A percentile compares a stretch with the other conserved stretches of the same genome.
phyloP scores from a whole-genome alignment of 2,329 filamentous ascomycete genomes.

The Colletotrichum lupini region DNA sequence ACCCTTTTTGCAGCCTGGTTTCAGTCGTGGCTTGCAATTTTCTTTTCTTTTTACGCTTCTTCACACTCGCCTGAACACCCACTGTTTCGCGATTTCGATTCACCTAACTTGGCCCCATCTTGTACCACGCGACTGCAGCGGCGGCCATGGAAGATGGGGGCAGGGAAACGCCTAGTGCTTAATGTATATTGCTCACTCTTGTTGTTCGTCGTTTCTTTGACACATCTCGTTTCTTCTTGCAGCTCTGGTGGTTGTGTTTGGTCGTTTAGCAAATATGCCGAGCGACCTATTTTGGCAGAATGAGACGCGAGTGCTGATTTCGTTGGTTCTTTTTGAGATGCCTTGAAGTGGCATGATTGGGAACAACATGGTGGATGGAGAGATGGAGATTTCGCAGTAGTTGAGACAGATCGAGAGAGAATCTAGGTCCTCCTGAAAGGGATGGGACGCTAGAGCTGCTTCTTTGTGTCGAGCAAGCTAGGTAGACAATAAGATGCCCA shows the following conservation, averaged over 20 bases:
- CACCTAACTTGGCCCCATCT: constrained; percentile 35
- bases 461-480: constrained; percentile 23
- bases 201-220: constrained; percentile 4
- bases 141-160: constrained; percentile 15
- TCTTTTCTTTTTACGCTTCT: constrained; percentile 44
- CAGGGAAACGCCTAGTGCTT: constrained; percentile 35
- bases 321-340: constrained; percentile 10
- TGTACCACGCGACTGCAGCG: constrained; percentile 10
- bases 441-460: constrained; percentile 12
- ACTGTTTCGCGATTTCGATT: constrained; percentile 37
- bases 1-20: constrained; percentile 32
- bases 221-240: constrained; percentile 16
- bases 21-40: background rate
- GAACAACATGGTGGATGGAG: background rate
- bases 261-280: constrained; percentile 1
- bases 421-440: background rate
- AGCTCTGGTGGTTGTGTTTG: constrained; percentile 31
- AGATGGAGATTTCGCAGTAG: background rate
- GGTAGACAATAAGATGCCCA: constrained; percentile 30
- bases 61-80: constrained; percentile 44
- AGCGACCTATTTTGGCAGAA: background rate
- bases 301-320: background rate
- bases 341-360: constrained; percentile 18
- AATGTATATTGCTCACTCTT: constrained; percentile 36
- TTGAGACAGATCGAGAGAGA: background rate